A percentile compares a stretch with the other conserved stretches of the same genome.
Conservation (phyloP, 1,284 basidiomycete species). For the Pseudozyma pruni region DNA sequence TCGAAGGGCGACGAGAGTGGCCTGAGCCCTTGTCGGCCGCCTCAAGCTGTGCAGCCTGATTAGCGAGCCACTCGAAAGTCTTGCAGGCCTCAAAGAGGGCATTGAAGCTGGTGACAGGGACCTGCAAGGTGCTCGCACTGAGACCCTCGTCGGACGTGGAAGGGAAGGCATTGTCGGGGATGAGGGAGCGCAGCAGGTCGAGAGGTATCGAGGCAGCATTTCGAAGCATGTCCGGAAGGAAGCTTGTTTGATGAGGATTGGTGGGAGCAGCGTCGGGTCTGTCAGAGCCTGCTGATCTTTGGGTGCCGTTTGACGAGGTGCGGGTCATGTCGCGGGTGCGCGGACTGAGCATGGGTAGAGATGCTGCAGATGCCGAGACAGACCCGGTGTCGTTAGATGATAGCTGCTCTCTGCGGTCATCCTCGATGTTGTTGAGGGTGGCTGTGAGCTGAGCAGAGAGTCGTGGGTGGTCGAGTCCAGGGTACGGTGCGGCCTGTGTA, state of each 20-base stretch:
- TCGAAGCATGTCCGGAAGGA: slow-evolving; percentile 35
- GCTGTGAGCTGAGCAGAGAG: slow-evolving; percentile 22
- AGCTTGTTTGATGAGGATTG: slow-evolving; percentile 1
- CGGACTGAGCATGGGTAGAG: slow-evolving; percentile 22
- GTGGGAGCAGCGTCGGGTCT: neutral
- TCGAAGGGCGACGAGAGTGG: slow-evolving; percentile 14
- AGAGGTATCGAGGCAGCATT: slow-evolving; percentile 40
- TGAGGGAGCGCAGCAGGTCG: slow-evolving; percentile 41
- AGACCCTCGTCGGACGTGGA: slow-evolving; percentile 42
- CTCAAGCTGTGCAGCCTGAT: slow-evolving; percentile 12
- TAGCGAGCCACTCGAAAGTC: slow-evolving; percentile 52
- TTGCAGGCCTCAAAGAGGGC: slow-evolving; percentile 54
- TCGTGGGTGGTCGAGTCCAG: slow-evolving; percentile 18
- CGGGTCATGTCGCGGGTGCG: slow-evolving; percentile 21
- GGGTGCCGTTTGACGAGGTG: slow-evolving; percentile 24
- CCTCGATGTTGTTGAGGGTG: slow-evolving; percentile 24
- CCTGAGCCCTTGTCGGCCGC: slow-evolving; percentile 1
- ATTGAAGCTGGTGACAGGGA: slow-evolving; percentile 54
- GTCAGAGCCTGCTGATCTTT: slow-evolving; percentile 26
- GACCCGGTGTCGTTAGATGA: slow-evolving; percentile 20
- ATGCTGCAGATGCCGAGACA: neutral
- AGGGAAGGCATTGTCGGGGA: slow-evolving; percentile 48
- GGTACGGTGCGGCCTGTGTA: neutral
- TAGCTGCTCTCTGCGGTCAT: slow-evolving; percentile 24
- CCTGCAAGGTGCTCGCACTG: slow-evolving; percentile 48